Evolutionary conservation across 2,329 filamentous ascomycete species (phyloP).

Genomic region (Septoria petroselini): DNA sequence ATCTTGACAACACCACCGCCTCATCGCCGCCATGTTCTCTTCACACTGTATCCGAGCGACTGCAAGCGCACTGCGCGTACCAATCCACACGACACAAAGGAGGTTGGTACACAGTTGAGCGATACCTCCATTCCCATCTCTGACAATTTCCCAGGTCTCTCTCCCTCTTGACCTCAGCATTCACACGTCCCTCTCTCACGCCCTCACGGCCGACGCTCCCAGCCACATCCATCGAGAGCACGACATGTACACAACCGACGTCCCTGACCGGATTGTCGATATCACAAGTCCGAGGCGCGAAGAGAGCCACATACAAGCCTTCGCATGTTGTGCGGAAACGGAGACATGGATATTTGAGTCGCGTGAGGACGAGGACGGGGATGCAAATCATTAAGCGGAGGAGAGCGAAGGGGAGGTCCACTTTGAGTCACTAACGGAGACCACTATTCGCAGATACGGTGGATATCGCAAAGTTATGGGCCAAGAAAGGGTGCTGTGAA

Average conservation of each 20-base stretch:
- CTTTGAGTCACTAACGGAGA: constrained; percentile 56
- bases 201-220: constrained; percentile 9
- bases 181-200: constrained; percentile 21
- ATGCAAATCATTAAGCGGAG: constrained; percentile 54
- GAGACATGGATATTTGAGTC: constrained; percentile 57
- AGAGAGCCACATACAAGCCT: constrained; percentile 58
- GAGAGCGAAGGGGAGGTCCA: constrained; percentile 52
- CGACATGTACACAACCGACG: constrained; percentile 19
- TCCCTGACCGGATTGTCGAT: constrained; percentile 32
- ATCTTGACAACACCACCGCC: neutral
- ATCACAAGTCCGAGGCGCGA: constrained; percentile 46
- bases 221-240: constrained; percentile 18
- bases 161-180: constrained; percentile 24
- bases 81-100: constrained; percentile 2
- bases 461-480: too few relatives aligned
- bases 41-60: constrained; percentile 10
- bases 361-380: constrained; percentile 54
- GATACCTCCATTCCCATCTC: neutral
- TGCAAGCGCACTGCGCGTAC: constrained; percentile 2
- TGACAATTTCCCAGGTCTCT: constrained; percentile 22
- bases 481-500: too few relatives aligned
- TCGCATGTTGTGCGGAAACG: constrained; percentile 60
- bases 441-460: too few relatives aligned
- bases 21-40: constrained; percentile 7
- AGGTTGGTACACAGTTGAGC: neutral